A percentile compares a stretch with the other conserved stretches of the same genome.
Conservation (phyloP, 2,329 filamentous ascomycete genomes). For the Paracamarosporium sp. region DNA sequence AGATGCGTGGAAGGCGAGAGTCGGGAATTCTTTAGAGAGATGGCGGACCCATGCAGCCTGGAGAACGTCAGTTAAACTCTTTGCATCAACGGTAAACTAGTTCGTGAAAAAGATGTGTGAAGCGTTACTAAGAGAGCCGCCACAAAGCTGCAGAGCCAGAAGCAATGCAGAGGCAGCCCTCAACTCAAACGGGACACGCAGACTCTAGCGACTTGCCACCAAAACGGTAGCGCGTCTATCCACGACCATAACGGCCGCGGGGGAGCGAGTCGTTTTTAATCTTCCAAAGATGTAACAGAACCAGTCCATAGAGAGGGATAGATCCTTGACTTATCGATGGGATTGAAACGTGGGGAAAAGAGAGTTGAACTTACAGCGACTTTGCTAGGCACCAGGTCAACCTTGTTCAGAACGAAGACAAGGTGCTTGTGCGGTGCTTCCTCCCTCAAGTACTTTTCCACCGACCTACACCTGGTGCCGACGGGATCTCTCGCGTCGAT, state of each 20-base stretch:
- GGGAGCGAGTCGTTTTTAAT: constrained; percentile 78
- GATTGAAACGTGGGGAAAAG: constrained; percentile 50
- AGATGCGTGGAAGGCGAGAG: constrained; percentile 90
- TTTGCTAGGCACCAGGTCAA: constrained; percentile 88
- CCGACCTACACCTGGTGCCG: constrained; percentile 86
- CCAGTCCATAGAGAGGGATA: constrained; percentile 78
- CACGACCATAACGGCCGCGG: constrained; percentile 67
- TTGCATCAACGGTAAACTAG: constrained; percentile 21
- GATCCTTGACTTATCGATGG: constrained; percentile 88
- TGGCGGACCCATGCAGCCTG: constrained; percentile 92
- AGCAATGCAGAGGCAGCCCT: constrained; percentile 73
- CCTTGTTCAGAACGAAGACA: constrained; percentile 88
- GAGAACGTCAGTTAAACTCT: constrained; percentile 29
- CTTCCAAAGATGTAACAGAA: constrained; percentile 99
- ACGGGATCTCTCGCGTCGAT: constrained; percentile 38
- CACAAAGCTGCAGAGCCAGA: constrained; percentile 65
- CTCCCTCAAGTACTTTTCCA: constrained; percentile 91
- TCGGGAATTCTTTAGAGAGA: constrained; percentile 90
- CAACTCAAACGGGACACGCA: constrained; percentile 97
- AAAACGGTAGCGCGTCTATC: constrained; percentile 86
- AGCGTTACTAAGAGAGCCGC: constrained; percentile 98
- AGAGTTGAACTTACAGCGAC: constrained; percentile 81
- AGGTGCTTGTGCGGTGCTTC: constrained; percentile 97
- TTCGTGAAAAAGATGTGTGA: constrained; percentile 71
- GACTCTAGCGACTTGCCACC: constrained; percentile 77